Evolutionary conservation across 352 stramenopile genomes (phyloP).

Genomic region (Phytophthora podocarpi): DNA sequence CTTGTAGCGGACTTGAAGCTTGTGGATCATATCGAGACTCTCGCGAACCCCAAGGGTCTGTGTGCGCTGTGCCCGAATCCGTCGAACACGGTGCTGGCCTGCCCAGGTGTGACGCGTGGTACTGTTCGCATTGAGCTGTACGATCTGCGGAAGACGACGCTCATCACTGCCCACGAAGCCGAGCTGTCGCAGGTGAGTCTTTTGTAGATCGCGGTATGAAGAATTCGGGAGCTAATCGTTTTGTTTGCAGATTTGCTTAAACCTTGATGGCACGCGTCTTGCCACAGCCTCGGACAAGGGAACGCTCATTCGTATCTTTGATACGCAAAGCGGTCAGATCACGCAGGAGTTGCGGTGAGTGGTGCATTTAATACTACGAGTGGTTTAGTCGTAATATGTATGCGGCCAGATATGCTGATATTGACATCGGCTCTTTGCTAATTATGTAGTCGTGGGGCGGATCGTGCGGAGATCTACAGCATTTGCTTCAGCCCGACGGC

Average conservation of each 20-base stretch:
- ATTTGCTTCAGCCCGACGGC: conserved; percentile 96
- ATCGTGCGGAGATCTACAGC: conserved; percentile 97
- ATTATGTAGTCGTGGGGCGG: conserved; percentile 89
- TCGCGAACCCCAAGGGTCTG: conserved; percentile 97
- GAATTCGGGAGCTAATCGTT: neutral
- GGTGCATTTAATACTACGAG: neutral
- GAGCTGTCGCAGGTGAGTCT: conserved; percentile 82
- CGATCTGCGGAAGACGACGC: conserved; percentile 93
- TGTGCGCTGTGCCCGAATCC: conserved; percentile 93
- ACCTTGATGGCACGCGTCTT: conserved; percentile 94
- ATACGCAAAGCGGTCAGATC: conserved; percentile 94
- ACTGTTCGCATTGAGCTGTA: conserved; percentile 98
- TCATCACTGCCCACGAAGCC: conserved; percentile 97
- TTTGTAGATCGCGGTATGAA: neutral
- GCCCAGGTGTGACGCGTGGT: conserved; percentile 89
- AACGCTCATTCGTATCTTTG: conserved; percentile 98
- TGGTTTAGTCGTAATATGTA: neutral
- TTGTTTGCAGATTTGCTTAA: conserved; percentile 85
- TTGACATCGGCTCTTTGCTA: neutral
- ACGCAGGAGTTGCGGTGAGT: conserved; percentile 82
- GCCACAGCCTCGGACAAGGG: conserved; percentile 97
- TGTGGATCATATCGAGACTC: conserved; percentile 98
- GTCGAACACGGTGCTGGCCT: conserved; percentile 96
- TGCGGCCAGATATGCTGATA: conserved; percentile 5
- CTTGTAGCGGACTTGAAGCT: conserved; percentile 93